Base-by-base conservation (phyloP, 495 filamentous ascomycete species). In the Letharia columbiana region DNA sequence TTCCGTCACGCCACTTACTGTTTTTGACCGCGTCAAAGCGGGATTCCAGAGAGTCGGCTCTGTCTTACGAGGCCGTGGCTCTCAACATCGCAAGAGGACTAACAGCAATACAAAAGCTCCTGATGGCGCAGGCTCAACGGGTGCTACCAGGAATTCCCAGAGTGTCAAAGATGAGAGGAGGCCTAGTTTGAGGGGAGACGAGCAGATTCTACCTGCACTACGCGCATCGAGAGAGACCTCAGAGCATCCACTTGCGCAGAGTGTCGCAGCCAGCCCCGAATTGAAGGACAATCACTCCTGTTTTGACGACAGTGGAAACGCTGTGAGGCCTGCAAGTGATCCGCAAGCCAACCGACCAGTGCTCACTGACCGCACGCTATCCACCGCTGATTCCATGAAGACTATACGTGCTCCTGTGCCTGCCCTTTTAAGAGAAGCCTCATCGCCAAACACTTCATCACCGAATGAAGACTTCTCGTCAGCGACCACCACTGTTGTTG, bases 1-100 rank as follows among this genome's bases (percentile, higher is more conserved):
- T 52, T 95, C 94, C 61, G 95, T 99, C 67, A 88, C 94, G 23
- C 91, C 91, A 60, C 84, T 97, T 47, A 91, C 87, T 7, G 85
- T 97, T 67, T 81, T 98, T 10, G 89, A 95, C 72, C 86, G 90
- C 42, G 83, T 89, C 60, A 80, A 81, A 50, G 88, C 85, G 18
- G 83, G 81, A 10, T 77, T 91, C 67, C 89, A 88, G 75, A 61
- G 70, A 52, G 37, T 72, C 44, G 61, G 66, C 50, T 72, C 70
- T 18, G 70, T 69, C 70, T 44, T 71, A 67, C 35, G 76, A 71
- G 54, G 72, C 66, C 54, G 70, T 72, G 50, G 73, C 63, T 28
- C 68, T 75, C 54, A 57, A 57, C 18, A 57, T 37, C 35, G 71
- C 12, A 74, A 70, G 57, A 70, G 76, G 57, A 70, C 70, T 11